Evolutionary conservation across 345 rosid genomes (phyloP), one percentile per base, ranked within the genome.

Genomic region (Populus alba): DNA sequence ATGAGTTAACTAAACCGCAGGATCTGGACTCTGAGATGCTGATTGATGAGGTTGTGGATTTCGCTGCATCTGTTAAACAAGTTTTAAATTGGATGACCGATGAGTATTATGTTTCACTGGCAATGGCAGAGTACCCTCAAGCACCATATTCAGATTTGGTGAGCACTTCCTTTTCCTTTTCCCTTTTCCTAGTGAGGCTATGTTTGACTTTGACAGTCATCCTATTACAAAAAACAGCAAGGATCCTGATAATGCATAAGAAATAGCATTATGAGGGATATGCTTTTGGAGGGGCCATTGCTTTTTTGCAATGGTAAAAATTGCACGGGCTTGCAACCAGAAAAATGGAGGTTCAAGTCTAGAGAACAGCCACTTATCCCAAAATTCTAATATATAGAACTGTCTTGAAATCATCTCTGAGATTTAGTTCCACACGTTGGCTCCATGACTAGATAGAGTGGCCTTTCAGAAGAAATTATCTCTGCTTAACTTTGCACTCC

Each of bases 71-170:
- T 6, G 68, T 91, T 70, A 87, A 84, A 83, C 80, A 68, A n/a
- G 82, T 87, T n/a, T 71, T 91, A 57, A 57, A 43, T 57, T 77
- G 81, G 76, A 90, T 97, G 93, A 89, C 97, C 1, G 87, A 92
- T 85, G 89, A 80, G 81, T 75, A 86, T 81, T 80, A 53, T 53
- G 91, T 97, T 18, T 91, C 99, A 27, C 89, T 71, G 73, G 90
- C 87, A 72, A 83, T 87, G 88, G 70, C 74, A 16, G 76, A 77
- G 70, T 84, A 83, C 75, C 87, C 88, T 45, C 81, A 85, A 86
- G 97, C 99, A 57, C 97, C 98, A 6, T 78, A 39, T 77, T 91
- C 98, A 1, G 89, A 97, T 86, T 75, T 97, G 91, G 98, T 91
- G 75, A 85, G 90, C 51, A 63, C 49, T 27, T 77, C 13, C 17